Evolutionary conservation across 2,329 filamentous ascomycete species (phyloP), one percentile per base, ranked within the genome.

Genomic region (Falciphora oryzae): DNA sequence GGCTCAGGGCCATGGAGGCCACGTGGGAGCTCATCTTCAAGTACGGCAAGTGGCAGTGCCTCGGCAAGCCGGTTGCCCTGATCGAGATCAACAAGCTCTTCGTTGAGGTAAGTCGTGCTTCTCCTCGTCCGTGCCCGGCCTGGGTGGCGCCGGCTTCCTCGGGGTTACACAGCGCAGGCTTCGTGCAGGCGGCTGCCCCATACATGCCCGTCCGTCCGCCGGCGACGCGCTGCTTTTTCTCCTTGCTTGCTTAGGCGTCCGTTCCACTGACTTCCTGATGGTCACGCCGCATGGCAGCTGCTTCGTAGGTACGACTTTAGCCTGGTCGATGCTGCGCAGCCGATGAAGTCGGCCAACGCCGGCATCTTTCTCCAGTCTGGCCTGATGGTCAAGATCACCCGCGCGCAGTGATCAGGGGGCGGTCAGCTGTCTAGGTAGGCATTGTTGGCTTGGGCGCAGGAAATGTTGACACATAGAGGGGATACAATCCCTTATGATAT

Each of bases 11-110:
- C 25, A 78, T 77, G 71, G 61, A 32, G 13, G 64, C 50, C 29
- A 66, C 66, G 13, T 67, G 75, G 59, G 76, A 77, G 56, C 69
- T 78, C 13, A 70, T 77, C 6, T 81, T 81, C 69, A 76, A 76
- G 10, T 70, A 72, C 27, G 78, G 79, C 4, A 70, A 71, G 38
- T 77, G 72, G 65, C 68, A 73, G 65, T 81, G 80, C 66, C 68
- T 80, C 10, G 80, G 80, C 1, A 78, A 76, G 67, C 69, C 74
- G n/a, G 75, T 81, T 27, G 78, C 78, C 1, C 68, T 76, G 61
- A 75, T 80, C 64, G 78, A 81, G 70, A 66, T 81, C 57, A 76
- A 78, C 67, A 81, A 70, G 67, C 61, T 70, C 13, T 69, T 68
- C 61, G 67, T 69, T 27, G 69, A 70, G 66, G 66, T 80, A 68